Conservation (phyloP, 192 early-diverging fungal species). For the Kickxella alabastrina region DNA sequence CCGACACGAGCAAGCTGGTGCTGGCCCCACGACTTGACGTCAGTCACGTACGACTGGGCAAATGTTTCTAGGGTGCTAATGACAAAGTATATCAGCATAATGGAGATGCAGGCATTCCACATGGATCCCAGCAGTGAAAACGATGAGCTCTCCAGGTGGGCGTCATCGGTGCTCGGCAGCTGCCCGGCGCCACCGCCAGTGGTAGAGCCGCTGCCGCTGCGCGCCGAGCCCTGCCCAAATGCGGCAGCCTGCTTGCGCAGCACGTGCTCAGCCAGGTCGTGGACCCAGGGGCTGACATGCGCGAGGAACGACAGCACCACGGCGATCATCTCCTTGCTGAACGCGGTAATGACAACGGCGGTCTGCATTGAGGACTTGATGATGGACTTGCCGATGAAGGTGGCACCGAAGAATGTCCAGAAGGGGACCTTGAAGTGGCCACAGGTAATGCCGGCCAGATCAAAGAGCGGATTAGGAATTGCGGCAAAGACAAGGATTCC, state of each 20-base stretch:
- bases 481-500: constrained; percentile 91
- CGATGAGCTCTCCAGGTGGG: constrained; percentile 25
- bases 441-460: constrained; percentile 93
- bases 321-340: constrained; percentile 74
- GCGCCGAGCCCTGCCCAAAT: no score
- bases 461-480: constrained; percentile 97
- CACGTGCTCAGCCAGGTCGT: constrained; percentile 54
- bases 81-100: constrained; percentile 84
- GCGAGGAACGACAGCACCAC: constrained; percentile 57
- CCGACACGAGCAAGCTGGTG: constrained; percentile 34
- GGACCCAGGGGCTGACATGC: constrained; percentile 54
- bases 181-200: not conserved
- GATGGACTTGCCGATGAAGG: constrained; percentile 87
- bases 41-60: constrained; percentile 68
- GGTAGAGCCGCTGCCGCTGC: constrained; percentile 5
- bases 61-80: constrained; percentile 79
- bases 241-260: constrained; percentile 43
- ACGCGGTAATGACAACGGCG: constrained; percentile 74
- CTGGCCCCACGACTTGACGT: constrained; percentile 46
- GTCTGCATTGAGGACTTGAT: constrained; percentile 85
- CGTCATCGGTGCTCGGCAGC: not conserved
- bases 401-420: constrained; percentile 93
- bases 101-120: constrained; percentile 77
- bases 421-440: constrained; percentile 90
- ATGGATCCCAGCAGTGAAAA: constrained; percentile 57